Percentiles rank a stretch among this genome's conserved stretches.
These are phyloP conservation scores for Taiwanofungus camphoratus DNA, from an alignment of 1,284 basidiomycete species.

Conservation along the genomic window DNA sequence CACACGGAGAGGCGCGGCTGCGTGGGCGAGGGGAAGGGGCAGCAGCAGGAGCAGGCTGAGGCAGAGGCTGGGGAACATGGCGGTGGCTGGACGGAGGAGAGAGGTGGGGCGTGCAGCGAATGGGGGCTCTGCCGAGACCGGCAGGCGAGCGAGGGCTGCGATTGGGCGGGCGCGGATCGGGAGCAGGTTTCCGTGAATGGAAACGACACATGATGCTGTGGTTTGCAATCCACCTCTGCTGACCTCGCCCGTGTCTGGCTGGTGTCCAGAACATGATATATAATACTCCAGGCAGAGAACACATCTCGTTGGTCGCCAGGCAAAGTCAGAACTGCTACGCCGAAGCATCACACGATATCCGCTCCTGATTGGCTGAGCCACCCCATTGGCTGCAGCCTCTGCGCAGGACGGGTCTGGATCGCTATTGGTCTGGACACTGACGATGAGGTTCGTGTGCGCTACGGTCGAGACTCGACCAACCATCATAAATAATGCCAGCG, in stretches of 20 bases:
- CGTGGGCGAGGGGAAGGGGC: constrained; percentile 13
- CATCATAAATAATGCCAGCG: constrained; percentile 22
- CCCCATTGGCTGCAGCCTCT: constrained; percentile 19
- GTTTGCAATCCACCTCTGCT: not conserved
- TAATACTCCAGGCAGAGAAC: not conserved
- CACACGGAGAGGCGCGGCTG: constrained; percentile 23
- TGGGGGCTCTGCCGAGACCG: constrained; percentile 6
- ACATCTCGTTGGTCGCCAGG: not conserved
- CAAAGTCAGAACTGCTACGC: not conserved
- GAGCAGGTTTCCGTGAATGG: not conserved
- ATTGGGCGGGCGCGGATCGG: constrained; percentile 9
- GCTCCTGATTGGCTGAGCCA: constrained; percentile 20
- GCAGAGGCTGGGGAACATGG: constrained; percentile 16
- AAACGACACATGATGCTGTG: not conserved
- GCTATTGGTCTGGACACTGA: constrained; percentile 25
- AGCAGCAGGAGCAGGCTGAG: constrained; percentile 15
- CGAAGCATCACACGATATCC: constrained; percentile 11
- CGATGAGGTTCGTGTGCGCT: constrained; percentile 19
- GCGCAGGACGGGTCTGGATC: constrained; percentile 20
- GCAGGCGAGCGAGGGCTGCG: constrained; percentile 3
- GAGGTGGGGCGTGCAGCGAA: constrained; percentile 8
- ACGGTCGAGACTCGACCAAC: constrained; percentile 25
- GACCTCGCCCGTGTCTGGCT: not conserved
- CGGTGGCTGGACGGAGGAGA: constrained; percentile 11
- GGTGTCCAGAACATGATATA: not conserved